These are phyloP conservation scores for Alectoria sarmentosa DNA, from an alignment of 495 filamentous ascomycete species.

Conservation along the genomic window DNA sequence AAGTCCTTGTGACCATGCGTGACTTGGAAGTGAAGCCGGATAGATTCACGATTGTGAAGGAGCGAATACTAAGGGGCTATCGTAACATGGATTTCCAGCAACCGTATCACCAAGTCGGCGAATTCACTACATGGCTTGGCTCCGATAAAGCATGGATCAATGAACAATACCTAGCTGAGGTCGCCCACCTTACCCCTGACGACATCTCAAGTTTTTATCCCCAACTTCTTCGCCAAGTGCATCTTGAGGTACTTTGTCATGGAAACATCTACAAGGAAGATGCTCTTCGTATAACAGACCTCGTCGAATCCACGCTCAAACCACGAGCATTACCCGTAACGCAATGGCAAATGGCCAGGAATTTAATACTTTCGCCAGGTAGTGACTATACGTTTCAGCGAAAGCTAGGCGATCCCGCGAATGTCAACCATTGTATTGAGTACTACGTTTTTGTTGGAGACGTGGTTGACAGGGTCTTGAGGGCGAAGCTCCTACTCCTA, in stretches of 20 bases:
- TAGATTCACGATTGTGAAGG: slow-evolving; percentile 87
- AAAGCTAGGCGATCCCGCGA: slow-evolving; percentile 75
- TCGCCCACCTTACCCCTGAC: slow-evolving; percentile 63
- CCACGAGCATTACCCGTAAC: slow-evolving; percentile 65
- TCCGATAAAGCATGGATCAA: slow-evolving; percentile 71
- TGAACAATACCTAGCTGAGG: slow-evolving; percentile 71
- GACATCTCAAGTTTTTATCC: slow-evolving; percentile 74
- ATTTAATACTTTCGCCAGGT: slow-evolving; percentile 69
- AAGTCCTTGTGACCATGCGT: slow-evolving; percentile 80
- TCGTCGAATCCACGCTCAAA: slow-evolving; percentile 72
- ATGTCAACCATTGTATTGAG: slow-evolving; percentile 96
- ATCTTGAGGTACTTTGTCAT: slow-evolving; percentile 82
- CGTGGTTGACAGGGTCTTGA: slow-evolving; percentile 54
- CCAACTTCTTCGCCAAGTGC: slow-evolving; percentile 71
- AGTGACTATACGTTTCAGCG: slow-evolving; percentile 77
- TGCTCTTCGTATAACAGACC: slow-evolving; percentile 74
- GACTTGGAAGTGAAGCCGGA: slow-evolving; percentile 75
- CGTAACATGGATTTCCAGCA: slow-evolving; percentile 82
- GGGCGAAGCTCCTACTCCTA: slow-evolving; percentile 73
- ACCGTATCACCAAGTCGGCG: slow-evolving; percentile 86
- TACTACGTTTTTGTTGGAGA: slow-evolving; percentile 78
- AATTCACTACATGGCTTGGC: slow-evolving; percentile 73
- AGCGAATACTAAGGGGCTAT: slow-evolving; percentile 65
- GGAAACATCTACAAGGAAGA: slow-evolving; percentile 97
- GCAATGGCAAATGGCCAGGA: slow-evolving; percentile 74